phyloP scores from a whole-genome alignment of 495 filamentous ascomycete species.

The Penicillium fimorum region DNA sequence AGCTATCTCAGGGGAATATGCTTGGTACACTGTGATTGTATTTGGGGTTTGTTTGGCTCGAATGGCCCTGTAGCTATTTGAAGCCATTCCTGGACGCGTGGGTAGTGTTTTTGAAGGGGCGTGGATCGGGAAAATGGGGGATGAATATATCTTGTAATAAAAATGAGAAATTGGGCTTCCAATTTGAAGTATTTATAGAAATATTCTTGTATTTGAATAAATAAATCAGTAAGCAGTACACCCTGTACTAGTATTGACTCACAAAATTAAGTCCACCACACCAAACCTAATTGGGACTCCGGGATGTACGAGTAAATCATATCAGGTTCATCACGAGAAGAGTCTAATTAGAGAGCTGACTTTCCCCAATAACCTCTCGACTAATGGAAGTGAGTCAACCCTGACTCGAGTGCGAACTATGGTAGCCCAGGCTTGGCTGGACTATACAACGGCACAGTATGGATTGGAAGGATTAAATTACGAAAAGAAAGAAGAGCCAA shows the following conservation, averaged over 20 bases:
- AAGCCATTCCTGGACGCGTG: background rate
- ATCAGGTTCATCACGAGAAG: background rate
- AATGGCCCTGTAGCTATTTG: conserved; percentile 46
- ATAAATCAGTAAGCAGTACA: background rate
- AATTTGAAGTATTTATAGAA: background rate
- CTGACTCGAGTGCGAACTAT: no score
- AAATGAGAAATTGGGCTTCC: background rate
- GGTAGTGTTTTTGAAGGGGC: background rate
- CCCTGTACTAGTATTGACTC: background rate
- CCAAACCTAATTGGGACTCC: background rate
- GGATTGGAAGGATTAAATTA: no score
- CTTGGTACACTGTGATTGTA: conserved; percentile 64
- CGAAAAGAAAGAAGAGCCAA: no score
- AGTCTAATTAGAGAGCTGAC: background rate
- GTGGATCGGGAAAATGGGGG: background rate
- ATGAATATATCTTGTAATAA: background rate
- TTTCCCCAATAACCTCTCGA: no score
- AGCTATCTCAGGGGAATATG: conserved; percentile 55
- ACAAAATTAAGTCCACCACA: background rate
- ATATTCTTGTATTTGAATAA: background rate
- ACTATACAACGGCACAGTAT: no score
- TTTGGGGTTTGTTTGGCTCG: conserved; percentile 46
- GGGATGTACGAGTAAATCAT: background rate
- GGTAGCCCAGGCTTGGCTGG: no score
- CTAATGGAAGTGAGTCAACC: no score